A percentile compares a stretch with the other conserved stretches of the same genome.
These are phyloP conservation scores for Coemansia aciculifera DNA, from an alignment of 192 early-diverging fungal genomes.

Conservation along the genomic window DNA sequence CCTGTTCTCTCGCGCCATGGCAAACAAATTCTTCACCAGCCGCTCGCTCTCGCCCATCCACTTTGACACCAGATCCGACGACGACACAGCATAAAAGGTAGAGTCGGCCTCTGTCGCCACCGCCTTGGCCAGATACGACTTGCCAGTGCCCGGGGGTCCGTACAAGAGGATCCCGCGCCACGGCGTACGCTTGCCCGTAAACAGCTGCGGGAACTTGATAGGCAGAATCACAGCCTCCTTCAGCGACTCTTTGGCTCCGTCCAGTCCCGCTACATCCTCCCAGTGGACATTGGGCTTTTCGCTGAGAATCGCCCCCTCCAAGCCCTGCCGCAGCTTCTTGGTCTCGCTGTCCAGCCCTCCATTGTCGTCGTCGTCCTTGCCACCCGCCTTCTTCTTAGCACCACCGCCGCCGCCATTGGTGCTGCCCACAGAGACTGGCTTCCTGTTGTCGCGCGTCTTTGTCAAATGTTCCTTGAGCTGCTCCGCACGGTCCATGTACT, in stretches of 20 bases:
- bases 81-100: constrained; percentile 96
- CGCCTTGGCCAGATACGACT: constrained; percentile 95
- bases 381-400: constrained; percentile 51
- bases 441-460: constrained; percentile 67
- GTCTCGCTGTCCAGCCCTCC: constrained; percentile 73
- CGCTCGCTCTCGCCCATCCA: constrained; percentile 99
- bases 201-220: constrained; percentile 95
- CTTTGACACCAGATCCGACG: constrained; percentile 97
- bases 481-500: constrained; percentile 93
- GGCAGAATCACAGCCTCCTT: constrained; percentile 99
- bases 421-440: constrained; percentile 62
- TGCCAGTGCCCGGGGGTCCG: constrained; percentile 97
- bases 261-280: constrained; percentile 96
- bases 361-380: constrained; percentile 46
- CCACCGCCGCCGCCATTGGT: constrained; percentile 28
- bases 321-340: constrained; percentile 70
- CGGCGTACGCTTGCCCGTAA: constrained; percentile 91
- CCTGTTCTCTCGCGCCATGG: constrained; percentile 86
- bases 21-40: constrained; percentile 92
- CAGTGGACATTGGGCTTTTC: constrained; percentile 97
- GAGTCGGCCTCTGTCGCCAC: constrained; percentile 97
- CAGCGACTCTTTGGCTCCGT: constrained; percentile 91
- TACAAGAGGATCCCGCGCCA: constrained; percentile 97
- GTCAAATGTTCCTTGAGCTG: constrained; percentile 85
- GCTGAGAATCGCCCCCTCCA: constrained; percentile 81